These are phyloP conservation scores for Fomitopsis pinicola DNA, from an alignment of 1,284 basidiomycete genomes.

Conservation along the genomic window DNA sequence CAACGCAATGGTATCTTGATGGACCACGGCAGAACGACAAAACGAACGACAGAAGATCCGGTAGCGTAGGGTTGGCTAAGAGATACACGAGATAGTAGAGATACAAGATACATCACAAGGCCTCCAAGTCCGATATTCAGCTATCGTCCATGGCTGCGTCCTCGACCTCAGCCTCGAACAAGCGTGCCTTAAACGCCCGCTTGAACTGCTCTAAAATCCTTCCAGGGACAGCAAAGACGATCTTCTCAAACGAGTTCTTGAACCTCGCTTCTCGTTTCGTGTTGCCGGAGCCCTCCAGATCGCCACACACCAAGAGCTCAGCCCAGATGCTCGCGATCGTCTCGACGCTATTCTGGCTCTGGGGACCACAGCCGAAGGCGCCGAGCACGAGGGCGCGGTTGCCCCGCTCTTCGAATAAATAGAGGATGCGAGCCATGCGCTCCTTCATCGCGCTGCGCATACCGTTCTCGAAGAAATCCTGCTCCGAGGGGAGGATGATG, in stretches of 20 bases:
- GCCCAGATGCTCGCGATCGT: slow-evolving; percentile 58
- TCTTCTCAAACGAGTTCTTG: slow-evolving; percentile 37
- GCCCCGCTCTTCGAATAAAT: slow-evolving; percentile 42
- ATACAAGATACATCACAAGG: background rate
- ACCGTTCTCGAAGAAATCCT: slow-evolving; percentile 34
- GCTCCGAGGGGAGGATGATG: slow-evolving; percentile 30
- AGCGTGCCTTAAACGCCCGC: slow-evolving; percentile 37
- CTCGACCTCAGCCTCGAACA: slow-evolving; percentile 37
- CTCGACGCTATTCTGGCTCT: slow-evolving; percentile 37
- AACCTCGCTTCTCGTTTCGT: slow-evolving; percentile 28
- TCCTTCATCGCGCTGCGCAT: slow-evolving; percentile 36
- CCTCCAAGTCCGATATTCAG: background rate
- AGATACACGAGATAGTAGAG: background rate
- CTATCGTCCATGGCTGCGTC: slow-evolving; percentile 14
- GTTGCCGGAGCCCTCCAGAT: slow-evolving; percentile 17
- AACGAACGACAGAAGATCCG: background rate
- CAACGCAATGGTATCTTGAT: background rate
- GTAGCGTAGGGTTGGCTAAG: background rate
- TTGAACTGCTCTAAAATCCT: slow-evolving; percentile 36
- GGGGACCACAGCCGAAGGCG: slow-evolving; percentile 42
- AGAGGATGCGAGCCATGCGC: slow-evolving; percentile 39
- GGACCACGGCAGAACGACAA: background rate
- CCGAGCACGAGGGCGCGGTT: slow-evolving; percentile 42
- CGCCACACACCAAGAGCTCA: slow-evolving; percentile 43
- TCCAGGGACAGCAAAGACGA: slow-evolving; percentile 42